Conservation (phyloP, 2,329 filamentous ascomycete genomes). For the Fusarium euwallaceae region DNA sequence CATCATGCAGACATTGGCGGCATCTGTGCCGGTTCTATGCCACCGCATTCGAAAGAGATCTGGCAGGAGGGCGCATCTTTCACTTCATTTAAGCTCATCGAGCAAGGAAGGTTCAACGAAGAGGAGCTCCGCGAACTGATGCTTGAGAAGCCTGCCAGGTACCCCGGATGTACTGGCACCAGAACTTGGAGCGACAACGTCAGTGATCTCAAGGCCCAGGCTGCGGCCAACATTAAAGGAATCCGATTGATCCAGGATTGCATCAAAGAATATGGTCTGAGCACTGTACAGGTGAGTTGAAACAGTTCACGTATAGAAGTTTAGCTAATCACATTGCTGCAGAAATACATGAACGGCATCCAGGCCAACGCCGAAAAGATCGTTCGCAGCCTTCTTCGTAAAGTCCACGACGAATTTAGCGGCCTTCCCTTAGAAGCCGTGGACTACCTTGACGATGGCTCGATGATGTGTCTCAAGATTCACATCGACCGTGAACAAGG, state of each 20-base stretch:
- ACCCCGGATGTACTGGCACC: slow-evolving; percentile 81
- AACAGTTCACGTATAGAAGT: background rate
- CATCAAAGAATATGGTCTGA: background rate
- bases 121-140: slow-evolving; percentile 78
- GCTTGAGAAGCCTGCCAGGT: slow-evolving; percentile 74
- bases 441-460: slow-evolving; percentile 88
- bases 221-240: background rate
- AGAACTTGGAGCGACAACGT: slow-evolving; percentile 83
- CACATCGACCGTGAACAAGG: slow-evolving; percentile 80
- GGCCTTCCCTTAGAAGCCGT: slow-evolving; percentile 67
- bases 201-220: slow-evolving; percentile 84
- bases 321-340: slow-evolving; percentile 52
- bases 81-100: background rate
- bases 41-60: background rate
- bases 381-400: background rate
- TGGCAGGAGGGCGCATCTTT: background rate
- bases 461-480: slow-evolving; percentile 78
- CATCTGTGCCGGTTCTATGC: slow-evolving; percentile 64
- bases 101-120: slow-evolving; percentile 75
- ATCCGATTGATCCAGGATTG: background rate
- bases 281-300: background rate
- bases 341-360: slow-evolving; percentile 84
- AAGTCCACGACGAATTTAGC: background rate
- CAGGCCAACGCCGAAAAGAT: slow-evolving; percentile 79
- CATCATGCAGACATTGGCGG: slow-evolving; percentile 86